A percentile compares a stretch with the other conserved stretches of the same genome.
phyloP scores from a whole-genome alignment of 306 rosid genomes.

The Dryas drummondii region DNA sequence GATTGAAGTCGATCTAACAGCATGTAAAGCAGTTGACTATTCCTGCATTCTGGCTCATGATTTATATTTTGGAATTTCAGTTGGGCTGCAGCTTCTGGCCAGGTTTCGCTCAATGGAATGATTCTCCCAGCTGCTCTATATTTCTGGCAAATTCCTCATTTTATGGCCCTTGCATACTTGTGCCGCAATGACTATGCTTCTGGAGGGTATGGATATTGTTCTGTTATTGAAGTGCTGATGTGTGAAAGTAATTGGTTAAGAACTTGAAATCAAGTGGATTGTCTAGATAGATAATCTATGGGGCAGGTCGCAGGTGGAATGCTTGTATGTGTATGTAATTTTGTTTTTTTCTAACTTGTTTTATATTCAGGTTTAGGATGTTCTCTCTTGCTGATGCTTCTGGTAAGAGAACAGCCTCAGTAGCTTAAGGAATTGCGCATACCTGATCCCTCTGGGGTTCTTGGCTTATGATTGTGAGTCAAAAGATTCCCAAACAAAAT shows the following conservation, averaged over 20 bases:
- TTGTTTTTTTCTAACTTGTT: neutral
- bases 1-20: neutral
- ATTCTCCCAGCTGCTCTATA: conserved; percentile 95
- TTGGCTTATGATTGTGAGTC: conserved; percentile 91
- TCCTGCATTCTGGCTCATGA: conserved; percentile 4
- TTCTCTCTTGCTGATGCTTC: conserved; percentile 81
- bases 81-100: conserved; percentile 91
- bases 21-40: neutral
- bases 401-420: conserved; percentile 74
- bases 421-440: conserved; percentile 87
- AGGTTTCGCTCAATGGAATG: conserved; percentile 69
- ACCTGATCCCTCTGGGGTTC: conserved; percentile 88
- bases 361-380: conserved; percentile 78
- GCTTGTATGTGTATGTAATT: neutral
- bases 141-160: conserved; percentile 98
- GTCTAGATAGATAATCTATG: neutral
- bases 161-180: conserved; percentile 96
- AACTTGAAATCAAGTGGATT: neutral
- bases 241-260: neutral
- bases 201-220: conserved; percentile 69
- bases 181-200: conserved; percentile 92
- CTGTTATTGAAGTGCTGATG: neutral
- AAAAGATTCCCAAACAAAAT: conserved; percentile 10
- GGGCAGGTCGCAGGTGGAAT: neutral
- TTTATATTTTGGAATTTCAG: conserved; percentile 44